Percentiles rank a stretch among this genome's conserved stretches.
phyloP scores from a whole-genome alignment of 352 stramenopile species.

The Pythium sp. region DNA sequence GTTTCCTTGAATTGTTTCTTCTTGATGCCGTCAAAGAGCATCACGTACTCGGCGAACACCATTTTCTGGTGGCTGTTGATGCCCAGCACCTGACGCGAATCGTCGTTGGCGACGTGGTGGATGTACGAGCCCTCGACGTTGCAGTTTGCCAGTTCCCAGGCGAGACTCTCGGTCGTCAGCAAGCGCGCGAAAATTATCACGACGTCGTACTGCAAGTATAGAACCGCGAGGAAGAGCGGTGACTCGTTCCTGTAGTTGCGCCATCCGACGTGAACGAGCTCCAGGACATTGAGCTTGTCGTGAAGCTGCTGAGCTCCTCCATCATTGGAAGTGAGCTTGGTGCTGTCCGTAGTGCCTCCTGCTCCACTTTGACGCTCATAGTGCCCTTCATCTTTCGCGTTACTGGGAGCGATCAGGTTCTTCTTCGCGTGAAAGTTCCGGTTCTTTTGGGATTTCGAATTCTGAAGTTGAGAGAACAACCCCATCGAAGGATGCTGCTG shows the following conservation, averaged over 20 bases:
- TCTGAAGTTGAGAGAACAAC: neutral
- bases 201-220: conserved; percentile 51
- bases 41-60: conserved; percentile 53
- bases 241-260: conserved; percentile 66
- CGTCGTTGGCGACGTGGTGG: conserved; percentile 50
- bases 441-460: neutral
- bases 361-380: neutral
- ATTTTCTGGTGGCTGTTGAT: conserved; percentile 22
- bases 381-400: conserved; percentile 6
- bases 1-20: conserved; percentile 72
- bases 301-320: neutral
- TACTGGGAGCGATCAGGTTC: conserved; percentile 19
- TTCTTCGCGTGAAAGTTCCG: conserved; percentile 1
- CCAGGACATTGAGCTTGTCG: conserved; percentile 22
- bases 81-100: conserved; percentile 28
- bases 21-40: conserved; percentile 64
- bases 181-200: conserved; percentile 31
- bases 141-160: conserved; percentile 53
- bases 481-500: conserved; percentile 26
- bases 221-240: conserved; percentile 56
- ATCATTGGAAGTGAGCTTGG: neutral
- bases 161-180: conserved; percentile 39
- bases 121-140: conserved; percentile 77
- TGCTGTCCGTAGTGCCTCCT: neutral
- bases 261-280: conserved; percentile 42